Evolutionary conservation across 2,329 filamentous ascomycete species (phyloP).

Genomic region (Aspergillus eucalypticola): DNA sequence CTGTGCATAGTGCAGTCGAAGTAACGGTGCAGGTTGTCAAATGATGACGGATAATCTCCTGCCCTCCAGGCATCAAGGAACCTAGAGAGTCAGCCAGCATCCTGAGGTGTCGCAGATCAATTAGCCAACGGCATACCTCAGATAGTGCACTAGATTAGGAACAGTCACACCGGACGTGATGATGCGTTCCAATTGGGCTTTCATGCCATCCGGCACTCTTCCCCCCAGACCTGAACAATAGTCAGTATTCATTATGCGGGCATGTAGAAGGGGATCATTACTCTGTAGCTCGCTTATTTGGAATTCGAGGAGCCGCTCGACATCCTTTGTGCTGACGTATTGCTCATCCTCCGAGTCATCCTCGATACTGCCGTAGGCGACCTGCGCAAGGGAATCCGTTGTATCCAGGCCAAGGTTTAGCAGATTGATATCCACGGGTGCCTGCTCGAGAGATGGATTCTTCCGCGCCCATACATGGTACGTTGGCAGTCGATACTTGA

Average conservation of each 20-base stretch:
- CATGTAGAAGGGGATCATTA: constrained; percentile 39
- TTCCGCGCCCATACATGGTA: constrained; percentile 60
- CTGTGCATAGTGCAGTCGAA: constrained; percentile 96
- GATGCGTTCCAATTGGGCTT: constrained; percentile 68
- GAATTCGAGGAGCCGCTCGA: constrained; percentile 80
- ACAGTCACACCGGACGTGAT: constrained; percentile 66
- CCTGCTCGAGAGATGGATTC: constrained; percentile 48
- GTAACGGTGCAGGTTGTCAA: constrained; percentile 89
- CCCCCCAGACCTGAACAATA: constrained; percentile 66
- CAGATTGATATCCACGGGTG: constrained; percentile 64
- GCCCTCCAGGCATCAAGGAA: constrained; percentile 92
- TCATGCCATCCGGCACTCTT: constrained; percentile 73
- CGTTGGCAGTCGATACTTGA: constrained; percentile 77
- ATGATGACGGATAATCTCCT: constrained; percentile 84
- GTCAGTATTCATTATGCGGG: neutral
- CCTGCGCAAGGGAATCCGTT: constrained; percentile 49
- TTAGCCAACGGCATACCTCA: constrained; percentile 54
- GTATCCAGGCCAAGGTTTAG: constrained; percentile 59
- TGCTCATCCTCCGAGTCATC: constrained; percentile 43
- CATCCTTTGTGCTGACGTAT: constrained; percentile 71
- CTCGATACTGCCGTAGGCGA: constrained; percentile 53
- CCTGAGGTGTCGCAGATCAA: neutral
- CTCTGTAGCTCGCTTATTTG: constrained; percentile 87
- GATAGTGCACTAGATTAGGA: constrained; percentile 74
- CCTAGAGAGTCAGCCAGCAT: constrained; percentile 45